These are phyloP conservation scores for Amoeboaphelidium occidentale DNA, from an alignment of 371 early-diverging fungal species.

Conservation along the genomic window DNA sequence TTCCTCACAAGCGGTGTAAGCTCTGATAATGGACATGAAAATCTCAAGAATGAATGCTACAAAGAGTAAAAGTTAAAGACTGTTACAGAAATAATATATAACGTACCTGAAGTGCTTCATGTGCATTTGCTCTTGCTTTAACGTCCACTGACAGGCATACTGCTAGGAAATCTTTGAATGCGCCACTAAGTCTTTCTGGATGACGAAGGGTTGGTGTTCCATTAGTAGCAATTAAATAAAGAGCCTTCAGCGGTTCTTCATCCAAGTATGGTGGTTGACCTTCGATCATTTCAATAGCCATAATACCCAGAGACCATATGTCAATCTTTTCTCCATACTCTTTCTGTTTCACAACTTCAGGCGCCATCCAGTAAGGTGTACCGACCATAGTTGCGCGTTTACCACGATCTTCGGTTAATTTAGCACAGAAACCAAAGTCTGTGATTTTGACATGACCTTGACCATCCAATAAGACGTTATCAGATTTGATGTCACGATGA, in stretches of 20 bases:
- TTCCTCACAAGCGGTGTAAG: not conserved
- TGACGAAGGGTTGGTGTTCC: constrained; percentile 56
- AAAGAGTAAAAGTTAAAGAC: constrained; percentile 2
- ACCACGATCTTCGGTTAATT: constrained; percentile 49
- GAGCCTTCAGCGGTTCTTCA: constrained; percentile 4
- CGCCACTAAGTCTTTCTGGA: constrained; percentile 53
- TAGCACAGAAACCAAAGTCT: constrained; percentile 90
- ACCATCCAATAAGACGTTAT: constrained; percentile 64
- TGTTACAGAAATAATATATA: not conserved
- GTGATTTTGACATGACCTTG: constrained; percentile 81
- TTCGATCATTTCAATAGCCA: constrained; percentile 14
- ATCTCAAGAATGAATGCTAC: not conserved
- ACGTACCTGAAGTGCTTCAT: constrained; percentile 38
- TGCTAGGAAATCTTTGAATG: constrained; percentile 63
- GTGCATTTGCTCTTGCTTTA: constrained; percentile 50
- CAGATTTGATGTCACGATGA: constrained; percentile 91
- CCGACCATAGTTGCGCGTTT: constrained; percentile 93
- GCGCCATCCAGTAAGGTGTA: constrained; percentile 65
- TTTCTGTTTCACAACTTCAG: no score
- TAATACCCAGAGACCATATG: constrained; percentile 48
- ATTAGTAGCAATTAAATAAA: constrained; percentile 10
- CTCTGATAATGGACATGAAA: not conserved
- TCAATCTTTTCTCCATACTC: constrained; percentile 75
- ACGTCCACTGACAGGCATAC: constrained; percentile 74
- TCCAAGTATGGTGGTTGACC: constrained; percentile 10